phyloP scores from a whole-genome alignment of 257 asterid species.

The Petunia secreta region DNA sequence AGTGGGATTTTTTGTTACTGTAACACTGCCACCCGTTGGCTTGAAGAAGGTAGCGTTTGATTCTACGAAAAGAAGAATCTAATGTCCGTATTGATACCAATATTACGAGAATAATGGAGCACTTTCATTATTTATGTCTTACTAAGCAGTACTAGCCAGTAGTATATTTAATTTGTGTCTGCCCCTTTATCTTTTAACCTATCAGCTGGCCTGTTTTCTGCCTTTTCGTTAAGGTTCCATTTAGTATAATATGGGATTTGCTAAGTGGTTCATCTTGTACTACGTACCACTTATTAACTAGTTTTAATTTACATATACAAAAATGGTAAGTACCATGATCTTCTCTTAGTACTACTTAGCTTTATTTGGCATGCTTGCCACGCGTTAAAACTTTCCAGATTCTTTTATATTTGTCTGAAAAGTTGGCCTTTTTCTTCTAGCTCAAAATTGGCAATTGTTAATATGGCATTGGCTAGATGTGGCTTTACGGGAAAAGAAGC shows the following conservation, averaged over 20 bases:
- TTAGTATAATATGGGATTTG: background rate
- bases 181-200: slow-evolving; percentile 3
- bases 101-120: background rate
- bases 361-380: background rate
- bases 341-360: background rate
- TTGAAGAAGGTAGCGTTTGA: background rate
- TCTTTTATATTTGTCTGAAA: background rate
- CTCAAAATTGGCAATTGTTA: background rate
- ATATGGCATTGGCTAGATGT: background rate
- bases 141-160: background rate
- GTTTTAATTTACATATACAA: too few relatives aligned
- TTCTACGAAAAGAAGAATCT: background rate
- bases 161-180: background rate
- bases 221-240: background rate
- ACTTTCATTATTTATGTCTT: background rate
- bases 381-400: background rate
- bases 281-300: too few relatives aligned
- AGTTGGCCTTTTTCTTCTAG: background rate
- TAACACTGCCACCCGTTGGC: background rate
- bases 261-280: background rate
- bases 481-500: background rate
- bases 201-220: background rate
- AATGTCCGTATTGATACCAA: too few relatives aligned
- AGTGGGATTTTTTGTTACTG: background rate
- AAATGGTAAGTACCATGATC: background rate